phyloP scores from a whole-genome alignment of 192 early-diverging fungal genomes.

The Piromyces finnis region DNA sequence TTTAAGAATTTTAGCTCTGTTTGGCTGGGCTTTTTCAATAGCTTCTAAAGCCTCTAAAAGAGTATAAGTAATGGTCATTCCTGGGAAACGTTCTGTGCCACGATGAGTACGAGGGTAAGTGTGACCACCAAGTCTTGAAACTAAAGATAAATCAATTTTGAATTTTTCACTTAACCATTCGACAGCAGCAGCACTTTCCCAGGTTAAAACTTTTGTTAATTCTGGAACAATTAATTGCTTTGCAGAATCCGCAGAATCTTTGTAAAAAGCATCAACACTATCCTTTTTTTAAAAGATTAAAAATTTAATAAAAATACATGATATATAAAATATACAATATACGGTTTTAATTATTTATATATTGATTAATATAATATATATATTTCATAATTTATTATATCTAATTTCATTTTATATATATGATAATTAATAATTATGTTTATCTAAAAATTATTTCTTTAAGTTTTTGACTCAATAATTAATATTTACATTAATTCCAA shows the following conservation, averaged over 20 bases:
- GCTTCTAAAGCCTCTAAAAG: conserved; percentile 69
- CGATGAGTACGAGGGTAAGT: conserved; percentile 87
- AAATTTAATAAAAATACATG: neutral
- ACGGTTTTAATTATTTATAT: no score
- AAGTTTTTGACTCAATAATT: no score
- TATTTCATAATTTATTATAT: no score
- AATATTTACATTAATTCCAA: conserved; percentile 23
- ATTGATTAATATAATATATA: no score
- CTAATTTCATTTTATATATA: no score
- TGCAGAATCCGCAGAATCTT: conserved; percentile 73
- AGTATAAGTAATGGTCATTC: conserved; percentile 91
- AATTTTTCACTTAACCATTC: conserved; percentile 89
- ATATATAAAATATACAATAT: no score
- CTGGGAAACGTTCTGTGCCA: conserved; percentile 54
- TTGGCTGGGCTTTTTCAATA: conserved; percentile 34
- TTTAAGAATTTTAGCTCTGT: conserved; percentile 59
- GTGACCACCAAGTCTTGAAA: conserved; percentile 84
- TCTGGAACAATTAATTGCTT: conserved; percentile 60
- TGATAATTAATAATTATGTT: no score
- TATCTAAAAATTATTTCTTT: no score
- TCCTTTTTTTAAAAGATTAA: conserved; percentile 22
- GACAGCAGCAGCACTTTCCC: conserved; percentile 70
- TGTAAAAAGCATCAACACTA: conserved; percentile 65
- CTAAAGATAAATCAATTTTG: conserved; percentile 65
- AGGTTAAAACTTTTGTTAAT: conserved; percentile 69